phyloP scores from a whole-genome alignment of 2,329 filamentous ascomycete species.

The Aureobasidium sp. region DNA sequence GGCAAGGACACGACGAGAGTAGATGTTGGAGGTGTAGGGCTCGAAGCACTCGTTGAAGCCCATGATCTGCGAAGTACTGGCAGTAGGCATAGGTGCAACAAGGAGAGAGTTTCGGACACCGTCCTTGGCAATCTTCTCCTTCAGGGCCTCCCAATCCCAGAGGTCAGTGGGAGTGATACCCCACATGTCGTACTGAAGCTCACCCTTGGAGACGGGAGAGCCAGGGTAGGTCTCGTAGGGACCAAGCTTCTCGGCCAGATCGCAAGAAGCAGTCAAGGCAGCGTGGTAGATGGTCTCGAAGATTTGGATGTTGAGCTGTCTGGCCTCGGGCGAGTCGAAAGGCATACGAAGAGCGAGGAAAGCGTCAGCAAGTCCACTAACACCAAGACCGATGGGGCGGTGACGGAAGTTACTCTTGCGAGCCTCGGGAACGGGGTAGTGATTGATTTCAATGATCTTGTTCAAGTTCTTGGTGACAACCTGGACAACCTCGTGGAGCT shows the following conservation, averaged over 20 bases:
- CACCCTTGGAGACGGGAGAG: constrained; percentile 87
- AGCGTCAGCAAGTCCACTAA: constrained; percentile 93
- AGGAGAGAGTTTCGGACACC: constrained; percentile 94
- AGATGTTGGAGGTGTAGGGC: constrained; percentile 99
- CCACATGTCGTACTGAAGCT: constrained; percentile 99
- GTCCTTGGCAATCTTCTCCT: constrained; percentile 83
- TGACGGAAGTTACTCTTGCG: constrained; percentile 96
- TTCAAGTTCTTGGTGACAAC: constrained; percentile 93
- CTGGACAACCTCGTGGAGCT: constrained; percentile 88
- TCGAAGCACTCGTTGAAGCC: constrained; percentile 99
- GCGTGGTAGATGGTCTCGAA: constrained; percentile 99
- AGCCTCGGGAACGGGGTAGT: constrained; percentile 94
- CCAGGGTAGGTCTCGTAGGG: constrained; percentile 86
- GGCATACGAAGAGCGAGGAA: constrained; percentile 95
- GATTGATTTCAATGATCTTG: constrained; percentile 96
- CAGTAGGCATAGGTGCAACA: constrained; percentile 95
- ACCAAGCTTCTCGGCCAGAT: constrained; percentile 75
- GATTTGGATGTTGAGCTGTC: constrained; percentile 92
- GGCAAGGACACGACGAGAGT: constrained; percentile 93
- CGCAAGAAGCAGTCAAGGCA: constrained; percentile 78
- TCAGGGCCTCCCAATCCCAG: constrained; percentile 90
- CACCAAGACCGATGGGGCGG: constrained; percentile 89
- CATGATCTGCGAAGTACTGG: constrained; percentile 92
- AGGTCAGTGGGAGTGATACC: constrained; percentile 84
- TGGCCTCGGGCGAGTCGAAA: constrained; percentile 92